Evolutionary conservation across 441 rosid genomes (phyloP), one percentile per base, ranked within the genome.

Genomic region (Daphne laureola): DNA sequence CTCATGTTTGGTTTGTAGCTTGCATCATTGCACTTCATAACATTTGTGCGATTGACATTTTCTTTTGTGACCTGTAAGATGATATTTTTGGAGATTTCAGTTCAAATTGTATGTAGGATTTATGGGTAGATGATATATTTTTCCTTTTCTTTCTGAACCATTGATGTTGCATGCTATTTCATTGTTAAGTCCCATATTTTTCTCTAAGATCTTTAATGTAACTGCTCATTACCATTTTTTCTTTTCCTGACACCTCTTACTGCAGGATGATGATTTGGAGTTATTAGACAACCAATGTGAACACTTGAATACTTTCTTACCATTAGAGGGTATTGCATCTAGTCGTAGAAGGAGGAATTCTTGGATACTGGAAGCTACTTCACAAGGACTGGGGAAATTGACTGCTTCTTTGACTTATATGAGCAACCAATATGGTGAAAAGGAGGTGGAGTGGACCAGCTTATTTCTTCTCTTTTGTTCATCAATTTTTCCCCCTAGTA

Each of bases 221-320:
- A 54, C 47, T 63, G 52, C 62, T 57, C 47, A 14, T 48, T 61
- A 48, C 52, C 67, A 66, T 70, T 61, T 73, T 61, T 73, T 58
- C 53, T 51, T 61, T 58, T 43, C 62, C 59, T 66, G 53, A 50
- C 35, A 53, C 68, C 62, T 50, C 54, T 74, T 74, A 38, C 63
- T 71, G 75, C 87, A 93, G 98, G 79, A 62, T 59, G 90, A 93
- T 64, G 92, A 86, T 66, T 62, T 89, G 62, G 78, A 71, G 75
- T 61, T 87, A 61, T 73, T 73, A 58, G 83, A 87, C 66, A 59
- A 73, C 53, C 67, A 70, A 46, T 76, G 83, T 42, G 82, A 77
- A 53, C 63, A 63, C 68, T 85, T 96, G 96, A 74, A 61, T 54
- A 65, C 77, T 46, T 64, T 65, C 49, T 60, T 74, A 46, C 67